Percentiles rank a stretch among this genome's conserved stretches.
Evolutionary conservation across 176 grass and related monocot species (phyloP).

Genomic region (Sorghum bicolor): Sorghum_bicolor_NCBIv3 NC_012875.2:60528501-60529000

Average conservation of each 20-base stretch:
- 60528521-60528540: not conserved
- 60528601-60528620: not conserved
- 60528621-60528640: not conserved
- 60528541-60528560: not conserved
- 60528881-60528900: slow-evolving; percentile 58
- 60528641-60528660: not conserved
- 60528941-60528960: slow-evolving; percentile 51
- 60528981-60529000: slow-evolving; percentile 47
- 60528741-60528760: slow-evolving; percentile 57
- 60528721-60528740: slow-evolving; percentile 40
- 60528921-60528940: slow-evolving; percentile 57
- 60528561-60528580: not conserved
- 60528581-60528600: not conserved
- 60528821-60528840: slow-evolving; percentile 58
- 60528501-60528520: not conserved
- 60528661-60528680: slow-evolving; percentile 28
- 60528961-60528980: slow-evolving; percentile 54
- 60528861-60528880: slow-evolving; percentile 51
- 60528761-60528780: slow-evolving; percentile 53
- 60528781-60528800: slow-evolving; percentile 35
- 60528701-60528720: slow-evolving; percentile 35
- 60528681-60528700: slow-evolving; percentile 59
- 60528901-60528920: slow-evolving; percentile 36
- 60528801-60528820: slow-evolving; percentile 55
- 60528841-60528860: slow-evolving; percentile 65